Evolutionary conservation across 805 yeast genomes (phyloP), one percentile per base, ranked within the genome.

Genomic region (Komagataella mondaviorum): DNA sequence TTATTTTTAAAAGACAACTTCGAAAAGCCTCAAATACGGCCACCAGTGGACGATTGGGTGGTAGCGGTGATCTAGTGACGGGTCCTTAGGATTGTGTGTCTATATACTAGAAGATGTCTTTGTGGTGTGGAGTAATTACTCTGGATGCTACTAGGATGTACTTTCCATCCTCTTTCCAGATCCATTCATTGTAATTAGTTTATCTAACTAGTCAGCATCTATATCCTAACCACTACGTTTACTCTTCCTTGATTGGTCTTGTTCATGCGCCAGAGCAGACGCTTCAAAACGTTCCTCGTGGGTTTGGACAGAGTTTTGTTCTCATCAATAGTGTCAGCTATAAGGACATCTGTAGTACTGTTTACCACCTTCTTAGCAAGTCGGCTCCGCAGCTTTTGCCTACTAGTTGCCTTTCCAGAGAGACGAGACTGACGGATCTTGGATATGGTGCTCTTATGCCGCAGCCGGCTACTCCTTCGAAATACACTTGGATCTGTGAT

Each of bases 401-500:
- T 45, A 17, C 51, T 18, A 6, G 57, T 55, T 4, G 50, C 24
- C 18, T 52, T 49, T 7, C 48, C 16, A 6, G 68, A 62, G 47
- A 64, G 16, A 50, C 68, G 55, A 23, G 69, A 63, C 43, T 57
- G 57, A 47, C 71, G 55, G 2, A 67, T 62, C 48, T 56, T 63
- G 17, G 70, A 62, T 23, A 55, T 55, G n/a, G 48, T 30, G 14
- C 14, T 30, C 14, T 30, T 30, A 30, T 30, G 14, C 3, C 39
- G 16, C 23, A 23, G 49, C 16, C 24, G 18, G n/a, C 49, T 43
- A 6, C 49, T 23, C 49, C 51, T 57, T 8, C 56, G 54, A 51
- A 63, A 65, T 0, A 65, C 67, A 3, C 63, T 57, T 1, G 70
- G 60, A 48, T 67, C 70, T 5, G 68, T 60, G 2, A 67, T 51